These are phyloP conservation scores for Stagonosporopsis tanaceti DNA, from an alignment of 2,329 filamentous ascomycete species.

Conservation along the genomic window DNA sequence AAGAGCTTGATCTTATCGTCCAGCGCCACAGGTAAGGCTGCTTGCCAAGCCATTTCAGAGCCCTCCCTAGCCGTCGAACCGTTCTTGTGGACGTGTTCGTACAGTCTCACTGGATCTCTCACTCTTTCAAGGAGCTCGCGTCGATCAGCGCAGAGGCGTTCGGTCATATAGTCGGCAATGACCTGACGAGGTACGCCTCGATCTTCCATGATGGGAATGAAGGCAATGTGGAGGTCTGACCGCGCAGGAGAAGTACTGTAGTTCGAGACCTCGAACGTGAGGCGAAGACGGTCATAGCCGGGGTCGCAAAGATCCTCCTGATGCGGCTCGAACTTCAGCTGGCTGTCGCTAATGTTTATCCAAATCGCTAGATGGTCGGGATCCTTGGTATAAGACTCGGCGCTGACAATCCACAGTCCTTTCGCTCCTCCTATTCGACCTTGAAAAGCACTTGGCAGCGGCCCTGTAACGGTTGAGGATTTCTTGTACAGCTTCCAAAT, in stretches of 20 bases:
- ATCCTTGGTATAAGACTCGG: slow-evolving; percentile 54
- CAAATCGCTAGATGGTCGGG: slow-evolving; percentile 58
- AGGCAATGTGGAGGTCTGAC: slow-evolving; percentile 70
- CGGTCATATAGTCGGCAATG: slow-evolving; percentile 60
- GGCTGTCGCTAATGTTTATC: slow-evolving; percentile 72
- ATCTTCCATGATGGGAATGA: slow-evolving; percentile 72
- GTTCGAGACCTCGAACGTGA: slow-evolving; percentile 71
- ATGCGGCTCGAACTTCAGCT: slow-evolving; percentile 69
- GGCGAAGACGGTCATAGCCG: slow-evolving; percentile 49
- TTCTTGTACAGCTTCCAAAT: slow-evolving; percentile 63
- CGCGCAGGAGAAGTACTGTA: slow-evolving; percentile 58
- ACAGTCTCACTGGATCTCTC: slow-evolving; percentile 63
- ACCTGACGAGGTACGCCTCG: slow-evolving; percentile 58
- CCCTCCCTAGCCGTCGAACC: slow-evolving; percentile 38
- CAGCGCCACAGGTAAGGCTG: slow-evolving; percentile 30
- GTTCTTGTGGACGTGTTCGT: slow-evolving; percentile 51
- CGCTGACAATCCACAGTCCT: slow-evolving; percentile 75
- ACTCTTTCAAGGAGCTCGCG: slow-evolving; percentile 62
- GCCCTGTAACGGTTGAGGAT: slow-evolving; percentile 66
- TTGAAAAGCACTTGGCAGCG: slow-evolving; percentile 72
- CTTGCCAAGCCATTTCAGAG: slow-evolving; percentile 32
- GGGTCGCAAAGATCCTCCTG: slow-evolving; percentile 57
- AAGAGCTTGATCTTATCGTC: slow-evolving; percentile 41
- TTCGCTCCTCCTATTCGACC: slow-evolving; percentile 76
- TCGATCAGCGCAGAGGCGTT: slow-evolving; percentile 62